Conservation (phyloP, 352 stramenopile genomes). For the Globisporangium barbulae region DNA sequence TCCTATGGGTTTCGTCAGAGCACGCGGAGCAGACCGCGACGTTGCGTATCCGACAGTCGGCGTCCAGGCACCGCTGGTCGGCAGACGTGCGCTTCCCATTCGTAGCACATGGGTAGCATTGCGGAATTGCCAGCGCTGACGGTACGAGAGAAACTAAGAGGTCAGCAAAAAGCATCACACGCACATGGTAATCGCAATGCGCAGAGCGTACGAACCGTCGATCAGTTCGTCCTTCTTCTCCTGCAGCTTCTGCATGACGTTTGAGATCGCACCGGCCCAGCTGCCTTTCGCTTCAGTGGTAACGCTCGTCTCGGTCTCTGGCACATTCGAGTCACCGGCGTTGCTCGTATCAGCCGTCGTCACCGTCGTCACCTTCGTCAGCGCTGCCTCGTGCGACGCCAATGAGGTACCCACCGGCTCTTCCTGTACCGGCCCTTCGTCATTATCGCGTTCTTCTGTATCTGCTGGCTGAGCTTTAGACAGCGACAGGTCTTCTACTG, state of each 20-base stretch:
- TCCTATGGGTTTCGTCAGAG: slow-evolving; percentile 14
- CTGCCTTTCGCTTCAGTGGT: neutral
- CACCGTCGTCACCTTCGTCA: too few relatives aligned
- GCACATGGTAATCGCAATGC: neutral
- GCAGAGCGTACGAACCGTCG: neutral
- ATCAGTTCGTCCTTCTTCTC: slow-evolving; percentile 10
- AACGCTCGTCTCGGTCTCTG: neutral
- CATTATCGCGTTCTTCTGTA: neutral
- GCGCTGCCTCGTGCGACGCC: neutral
- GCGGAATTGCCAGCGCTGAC: slow-evolving; percentile 10
- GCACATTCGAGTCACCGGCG: neutral
- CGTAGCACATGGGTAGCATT: slow-evolving; percentile 6
- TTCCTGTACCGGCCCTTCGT: neutral
- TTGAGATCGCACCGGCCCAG: slow-evolving; percentile 7
- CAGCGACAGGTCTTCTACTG: neutral
- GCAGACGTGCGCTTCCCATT: slow-evolving; percentile 2
- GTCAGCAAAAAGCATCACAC: neutral
- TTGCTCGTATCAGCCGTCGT: neutral
- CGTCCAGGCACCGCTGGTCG: slow-evolving; percentile 16
- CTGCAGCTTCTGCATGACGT: slow-evolving; percentile 9
- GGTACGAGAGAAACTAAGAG: neutral
- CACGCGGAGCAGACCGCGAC: slow-evolving; percentile 16
- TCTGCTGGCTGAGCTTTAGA: neutral
- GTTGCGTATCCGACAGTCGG: slow-evolving; percentile 6
- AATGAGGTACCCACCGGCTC: neutral